phyloP scores from a whole-genome alignment of 2,329 filamentous ascomycete species.

The Trichoderma aggressivum region DNA sequence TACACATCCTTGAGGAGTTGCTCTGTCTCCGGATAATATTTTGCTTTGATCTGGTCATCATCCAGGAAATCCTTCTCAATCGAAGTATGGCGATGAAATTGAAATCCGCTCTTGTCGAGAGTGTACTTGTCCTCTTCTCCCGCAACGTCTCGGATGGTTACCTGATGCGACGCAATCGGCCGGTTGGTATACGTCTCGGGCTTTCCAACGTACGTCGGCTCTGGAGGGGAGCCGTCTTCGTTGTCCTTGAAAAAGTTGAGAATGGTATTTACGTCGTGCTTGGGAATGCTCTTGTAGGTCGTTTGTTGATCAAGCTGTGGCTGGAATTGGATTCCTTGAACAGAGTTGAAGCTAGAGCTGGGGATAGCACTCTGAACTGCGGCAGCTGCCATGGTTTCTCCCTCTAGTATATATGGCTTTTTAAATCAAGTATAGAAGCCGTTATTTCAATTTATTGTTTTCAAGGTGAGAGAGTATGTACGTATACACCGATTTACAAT shows the following conservation, averaged over 20 bases:
- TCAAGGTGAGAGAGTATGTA: neutral
- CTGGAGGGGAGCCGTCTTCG: conserved; percentile 40
- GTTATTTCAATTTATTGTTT: neutral
- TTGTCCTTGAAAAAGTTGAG: conserved; percentile 41
- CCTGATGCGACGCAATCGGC: conserved; percentile 27
- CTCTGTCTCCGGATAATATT: conserved; percentile 73
- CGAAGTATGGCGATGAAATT: conserved; percentile 30
- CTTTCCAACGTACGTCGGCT: conserved; percentile 33
- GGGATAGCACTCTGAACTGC: conserved; percentile 22
- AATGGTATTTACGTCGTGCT: conserved; percentile 32
- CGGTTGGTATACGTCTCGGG: conserved; percentile 34
- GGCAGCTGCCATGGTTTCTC: conserved; percentile 25
- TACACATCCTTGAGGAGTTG: conserved; percentile 59
- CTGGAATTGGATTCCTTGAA: conserved; percentile 8
- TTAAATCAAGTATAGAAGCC: neutral
- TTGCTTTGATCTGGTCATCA: conserved; percentile 58
- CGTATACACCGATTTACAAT: neutral
- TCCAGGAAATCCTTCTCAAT: conserved; percentile 43
- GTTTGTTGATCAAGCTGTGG: conserved; percentile 8
- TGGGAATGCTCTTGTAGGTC: conserved; percentile 8
- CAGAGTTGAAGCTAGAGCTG: conserved; percentile 13
- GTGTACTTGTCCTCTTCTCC: conserved; percentile 36
- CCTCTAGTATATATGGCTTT: neutral
- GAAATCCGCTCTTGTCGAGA: conserved; percentile 40
- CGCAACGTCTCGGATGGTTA: conserved; percentile 35